Evolutionary conservation across 139 green algal genomes (phyloP), one percentile per base, ranked within the genome.

Genomic region (Monoraphidium neglectum): DNA sequence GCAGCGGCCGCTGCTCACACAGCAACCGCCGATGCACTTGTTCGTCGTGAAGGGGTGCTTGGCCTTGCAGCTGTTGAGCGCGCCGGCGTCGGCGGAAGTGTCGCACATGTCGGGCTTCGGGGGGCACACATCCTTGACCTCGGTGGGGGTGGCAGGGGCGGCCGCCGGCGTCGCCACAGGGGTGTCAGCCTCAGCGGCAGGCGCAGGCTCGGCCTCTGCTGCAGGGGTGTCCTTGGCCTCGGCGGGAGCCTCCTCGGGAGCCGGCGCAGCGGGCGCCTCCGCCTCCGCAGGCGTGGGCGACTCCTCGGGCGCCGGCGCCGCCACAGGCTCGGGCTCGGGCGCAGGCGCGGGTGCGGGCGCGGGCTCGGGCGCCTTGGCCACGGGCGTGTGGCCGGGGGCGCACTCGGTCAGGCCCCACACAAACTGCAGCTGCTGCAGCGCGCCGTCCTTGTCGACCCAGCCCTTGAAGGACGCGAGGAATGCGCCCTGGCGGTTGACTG

Each of bases 11-110:
- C 47, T 72, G 51, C 35, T 68, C 47, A 73, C 26, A 47, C 73
- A 79, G 73, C 73, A 79, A 4, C 73, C 73, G 8, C 73, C 73
- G 23, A 68, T 38, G 49, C 73, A 79, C 3, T 32, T 35, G 0
- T 49, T 35, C 3, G 3, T 35, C 36, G 24, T 59, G 33, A 73
- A 73, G 8, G 63, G 49, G 30, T 40, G 66, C 1, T 24, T 30
- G 28, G 57, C 46, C 4, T 46, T 46, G 4, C 67, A 73, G 67
- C 40, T 62, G 3, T 40, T 30, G 33, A n/a, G n/a, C 6, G 1
- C 2, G 32, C 67, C 67, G 5, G n/a, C 36, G 18, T 5, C 15
- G 8, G 46, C 47, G 12, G 1, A 24, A 4, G 28, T 35, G 46
- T 35, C 36, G 67, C 67, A 73, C 67, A 73, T 60, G n/a, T 38